Conservation (phyloP, 2,329 filamentous ascomycete genomes). For the Ceratocystis destructans region DNA sequence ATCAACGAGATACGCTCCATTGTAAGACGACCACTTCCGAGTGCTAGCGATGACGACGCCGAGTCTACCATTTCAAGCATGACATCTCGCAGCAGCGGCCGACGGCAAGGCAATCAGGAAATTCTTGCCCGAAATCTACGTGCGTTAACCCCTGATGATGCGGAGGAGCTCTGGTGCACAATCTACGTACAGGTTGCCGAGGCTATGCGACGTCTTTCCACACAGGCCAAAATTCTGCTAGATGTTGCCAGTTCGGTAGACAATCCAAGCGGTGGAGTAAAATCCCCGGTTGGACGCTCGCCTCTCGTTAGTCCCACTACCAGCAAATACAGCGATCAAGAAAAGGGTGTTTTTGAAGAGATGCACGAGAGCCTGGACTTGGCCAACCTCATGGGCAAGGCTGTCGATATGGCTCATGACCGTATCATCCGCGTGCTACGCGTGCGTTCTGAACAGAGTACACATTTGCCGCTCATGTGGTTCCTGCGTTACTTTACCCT, state of each 20-base stretch:
- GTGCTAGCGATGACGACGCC: constrained; percentile 85
- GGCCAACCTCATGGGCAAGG: constrained; percentile 62
- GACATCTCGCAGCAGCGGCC: constrained; percentile 32
- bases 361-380: constrained; percentile 65
- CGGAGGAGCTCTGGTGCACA: constrained; percentile 65
- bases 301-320: constrained; percentile 39
- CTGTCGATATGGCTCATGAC: constrained; percentile 68
- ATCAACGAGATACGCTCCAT: constrained; percentile 75
- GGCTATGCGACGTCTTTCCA: constrained; percentile 68
- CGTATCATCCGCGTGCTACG: constrained; percentile 62
- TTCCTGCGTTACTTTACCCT: constrained; percentile 74
- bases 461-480: constrained; percentile 49
- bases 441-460: constrained; percentile 61
- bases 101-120: constrained; percentile 49
- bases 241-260: constrained; percentile 71
- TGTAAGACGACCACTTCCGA: constrained; percentile 74
- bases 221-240: constrained; percentile 86
- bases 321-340: constrained; percentile 29
- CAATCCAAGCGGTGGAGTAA: constrained; percentile 27
- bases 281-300: constrained; percentile 37
- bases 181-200: constrained; percentile 85
- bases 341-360: constrained; percentile 49
- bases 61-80: constrained; percentile 79
- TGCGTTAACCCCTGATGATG: constrained; percentile 67
- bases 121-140: constrained; percentile 79